Base-by-base conservation (phyloP, 148 eudicot species). In the Amaranthus palmeri region DNA sequence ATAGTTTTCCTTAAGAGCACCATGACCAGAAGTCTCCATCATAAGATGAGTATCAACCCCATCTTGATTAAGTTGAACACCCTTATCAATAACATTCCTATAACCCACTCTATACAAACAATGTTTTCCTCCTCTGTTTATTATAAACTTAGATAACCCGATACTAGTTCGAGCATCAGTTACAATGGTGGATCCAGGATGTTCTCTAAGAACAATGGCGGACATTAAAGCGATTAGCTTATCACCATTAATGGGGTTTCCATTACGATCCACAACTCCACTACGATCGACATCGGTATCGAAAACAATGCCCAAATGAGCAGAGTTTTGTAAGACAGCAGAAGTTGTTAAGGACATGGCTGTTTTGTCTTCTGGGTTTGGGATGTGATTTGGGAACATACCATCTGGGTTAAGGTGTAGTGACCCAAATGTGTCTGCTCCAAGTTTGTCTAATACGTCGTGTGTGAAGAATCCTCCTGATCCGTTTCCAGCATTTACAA, bases 381-480 rank as follows among this genome's bases (percentile, higher is more conserved):
- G 98, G 7, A 91, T 95, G 88, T 95, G 98, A 81, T 95, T 91
- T 0, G 98, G 97, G 78, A 95, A 91, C 93, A 88, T 91, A 10
- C 98, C 97, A 43, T 91, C 96, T 0, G 97, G 98, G 11, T 73
- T 80, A 6, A 91, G 85, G 86, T 91, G 82, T 56, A 90, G 84
- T 0, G 98, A 95, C 3, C 97, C 97, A 13, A 88, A 88, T 11
- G 98, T 95, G 86, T 89, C 90, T 15, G 98, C 97, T 18, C 98
- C 97, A 0, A 95, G 91, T 70, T 84, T 89, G 86, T 95, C 98
- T 68, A 95, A 72, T 7, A 95, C 98, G 45, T 88, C 96, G 83
- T 83, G 85, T 58, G 98, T 89, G 81, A 91, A 91, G 82, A 95
- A 95, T 1, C 98, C 98, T 66, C 98, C 97, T 8, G 98, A 91